phyloP scores from a whole-genome alignment of 1,139 yeast species.

The Pneumocystis carinii region DNA sequence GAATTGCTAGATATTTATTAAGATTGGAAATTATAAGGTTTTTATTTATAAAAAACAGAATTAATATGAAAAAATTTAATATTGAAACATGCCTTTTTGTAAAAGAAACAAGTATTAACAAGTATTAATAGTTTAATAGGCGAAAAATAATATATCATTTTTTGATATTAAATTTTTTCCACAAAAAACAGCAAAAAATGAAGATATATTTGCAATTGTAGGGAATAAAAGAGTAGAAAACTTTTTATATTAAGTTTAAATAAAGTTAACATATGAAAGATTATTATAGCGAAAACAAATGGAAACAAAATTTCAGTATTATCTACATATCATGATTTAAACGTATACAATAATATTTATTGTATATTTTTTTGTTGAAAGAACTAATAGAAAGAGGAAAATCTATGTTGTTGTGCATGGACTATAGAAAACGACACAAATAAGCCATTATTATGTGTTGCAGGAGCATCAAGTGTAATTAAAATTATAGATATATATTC shows the following conservation, averaged over 20 bases:
- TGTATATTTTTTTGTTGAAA: background rate
- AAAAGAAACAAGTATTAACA: background rate
- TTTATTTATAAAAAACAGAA: too few relatives aligned
- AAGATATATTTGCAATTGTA: background rate
- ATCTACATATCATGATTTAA: background rate
- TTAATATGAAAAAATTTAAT: background rate
- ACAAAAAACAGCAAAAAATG: background rate
- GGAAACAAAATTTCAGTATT: background rate
- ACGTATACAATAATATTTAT: background rate
- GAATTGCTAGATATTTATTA: too few relatives aligned
- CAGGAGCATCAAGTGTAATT: background rate
- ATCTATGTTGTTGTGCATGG: constrained; percentile 1
- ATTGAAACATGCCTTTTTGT: background rate
- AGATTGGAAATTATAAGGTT: too few relatives aligned
- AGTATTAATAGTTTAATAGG: background rate
- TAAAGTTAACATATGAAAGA: background rate
- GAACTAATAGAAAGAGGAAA: background rate
- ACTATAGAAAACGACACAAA: background rate
- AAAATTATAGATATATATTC: constrained; percentile 1
- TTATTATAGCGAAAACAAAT: background rate
- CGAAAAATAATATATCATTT: background rate
- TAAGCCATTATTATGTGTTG: background rate
- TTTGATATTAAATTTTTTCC: background rate
- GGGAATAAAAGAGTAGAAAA: background rate
- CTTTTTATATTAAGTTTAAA: background rate